A percentile compares a stretch with the other conserved stretches of the same genome.
phyloP scores from a whole-genome alignment of 495 filamentous ascomycete species.

The Aspergillus avenaceus region DNA sequence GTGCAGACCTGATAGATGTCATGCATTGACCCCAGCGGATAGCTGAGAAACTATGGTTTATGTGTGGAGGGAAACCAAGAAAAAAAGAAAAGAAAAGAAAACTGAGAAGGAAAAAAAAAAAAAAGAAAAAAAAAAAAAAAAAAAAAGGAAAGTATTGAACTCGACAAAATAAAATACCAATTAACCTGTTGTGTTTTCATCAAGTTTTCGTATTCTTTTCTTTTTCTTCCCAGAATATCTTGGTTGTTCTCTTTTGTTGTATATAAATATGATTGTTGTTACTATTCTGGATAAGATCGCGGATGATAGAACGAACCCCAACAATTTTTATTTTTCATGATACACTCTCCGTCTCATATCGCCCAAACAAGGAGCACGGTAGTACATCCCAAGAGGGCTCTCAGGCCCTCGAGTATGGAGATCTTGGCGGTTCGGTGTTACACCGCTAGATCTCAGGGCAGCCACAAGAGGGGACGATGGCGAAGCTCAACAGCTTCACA shows the following conservation, averaged over 20 bases:
- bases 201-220: not conserved
- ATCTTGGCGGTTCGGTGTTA: constrained; percentile 9
- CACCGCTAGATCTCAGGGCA: constrained; percentile 19
- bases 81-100: not conserved
- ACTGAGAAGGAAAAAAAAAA: not conserved
- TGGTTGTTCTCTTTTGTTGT: too few relatives aligned
- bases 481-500: not conserved
- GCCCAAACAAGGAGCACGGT: not conserved
- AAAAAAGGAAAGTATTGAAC: not conserved
- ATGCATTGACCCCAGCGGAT: constrained; percentile 11
- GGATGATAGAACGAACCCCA: too few relatives aligned
- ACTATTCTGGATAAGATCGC: too few relatives aligned
- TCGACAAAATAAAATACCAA: too few relatives aligned
- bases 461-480: constrained; percentile 6
- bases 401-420: constrained; percentile 1
- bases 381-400: not conserved
- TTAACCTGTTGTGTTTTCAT: not conserved
- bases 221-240: too few relatives aligned
- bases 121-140: not conserved
- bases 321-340: too few relatives aligned
- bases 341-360: not conserved
- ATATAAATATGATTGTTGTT: not conserved
- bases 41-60: too few relatives aligned
- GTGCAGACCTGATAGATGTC: constrained; percentile 22
- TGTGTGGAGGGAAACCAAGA: too few relatives aligned